Conservation (phyloP, 2,329 filamentous ascomycete species). For the Huntiella abstrusa region DNA sequence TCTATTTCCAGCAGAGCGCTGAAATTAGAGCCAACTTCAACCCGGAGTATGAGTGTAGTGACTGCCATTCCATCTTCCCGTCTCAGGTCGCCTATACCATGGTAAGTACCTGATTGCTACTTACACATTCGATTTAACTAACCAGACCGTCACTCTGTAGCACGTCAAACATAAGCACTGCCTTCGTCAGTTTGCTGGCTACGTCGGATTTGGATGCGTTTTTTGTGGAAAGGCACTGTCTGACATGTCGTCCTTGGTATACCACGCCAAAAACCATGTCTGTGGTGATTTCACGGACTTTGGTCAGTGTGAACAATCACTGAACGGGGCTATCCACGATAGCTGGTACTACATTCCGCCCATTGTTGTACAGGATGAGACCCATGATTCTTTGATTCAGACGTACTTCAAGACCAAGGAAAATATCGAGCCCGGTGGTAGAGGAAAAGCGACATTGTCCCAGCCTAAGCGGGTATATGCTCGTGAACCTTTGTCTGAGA, state of each 20-base stretch:
- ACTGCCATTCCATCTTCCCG: slow-evolving; percentile 13
- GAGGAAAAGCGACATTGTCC: background rate
- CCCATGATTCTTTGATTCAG: background rate
- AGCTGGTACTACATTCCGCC: too few species aligned
- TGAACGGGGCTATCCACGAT: background rate
- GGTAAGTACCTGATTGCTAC: slow-evolving; percentile 10
- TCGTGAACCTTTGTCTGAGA: background rate
- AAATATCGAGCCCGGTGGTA: background rate
- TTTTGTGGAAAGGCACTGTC: slow-evolving; percentile 22
- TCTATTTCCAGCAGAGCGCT: background rate
- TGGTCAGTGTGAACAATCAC: background rate
- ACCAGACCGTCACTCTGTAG: slow-evolving; percentile 13
- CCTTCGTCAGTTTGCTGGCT: slow-evolving; percentile 8
- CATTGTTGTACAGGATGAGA: too few species aligned
- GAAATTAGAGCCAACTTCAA: slow-evolving; percentile 1
- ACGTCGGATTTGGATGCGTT: slow-evolving; percentile 21
- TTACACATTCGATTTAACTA: slow-evolving; percentile 8
- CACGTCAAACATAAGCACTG: slow-evolving; percentile 21
- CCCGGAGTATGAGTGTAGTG: slow-evolving; percentile 2
- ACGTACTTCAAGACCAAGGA: background rate
- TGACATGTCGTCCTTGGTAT: slow-evolving; percentile 22
- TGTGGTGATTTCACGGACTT: slow-evolving; percentile 23
- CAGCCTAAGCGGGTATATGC: background rate
- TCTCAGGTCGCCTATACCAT: slow-evolving; percentile 1
- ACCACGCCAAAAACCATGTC: slow-evolving; percentile 26